Conservation (phyloP, 2,329 filamentous ascomycete species). For the Microdochium paspali region DNA sequence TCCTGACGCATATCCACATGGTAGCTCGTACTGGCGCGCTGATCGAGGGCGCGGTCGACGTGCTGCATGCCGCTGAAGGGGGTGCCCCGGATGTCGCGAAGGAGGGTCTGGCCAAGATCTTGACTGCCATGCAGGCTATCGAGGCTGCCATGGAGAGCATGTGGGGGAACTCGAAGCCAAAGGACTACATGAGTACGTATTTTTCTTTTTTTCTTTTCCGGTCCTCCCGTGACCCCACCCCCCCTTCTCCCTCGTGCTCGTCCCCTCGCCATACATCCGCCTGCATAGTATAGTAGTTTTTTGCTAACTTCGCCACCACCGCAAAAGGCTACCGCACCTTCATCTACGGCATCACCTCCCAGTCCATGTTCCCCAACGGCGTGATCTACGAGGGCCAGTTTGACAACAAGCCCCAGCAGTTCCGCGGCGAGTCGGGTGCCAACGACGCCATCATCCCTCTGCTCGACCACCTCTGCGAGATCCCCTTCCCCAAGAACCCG, state of each 20-base stretch:
- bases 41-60: slow-evolving; percentile 56
- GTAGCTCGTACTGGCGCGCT: slow-evolving; percentile 75
- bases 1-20: slow-evolving; percentile 95
- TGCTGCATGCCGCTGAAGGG: slow-evolving; percentile 1
- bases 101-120: slow-evolving; percentile 49
- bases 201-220: not conserved
- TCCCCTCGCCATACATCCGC: too few relatives aligned
- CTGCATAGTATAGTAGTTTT: too few relatives aligned
- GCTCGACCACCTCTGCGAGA: slow-evolving; percentile 76
- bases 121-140: slow-evolving; percentile 57
- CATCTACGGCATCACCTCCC: slow-evolving; percentile 90
- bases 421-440: slow-evolving; percentile 86
- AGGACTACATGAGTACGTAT: slow-evolving; percentile 53
- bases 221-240: too few relatives aligned
- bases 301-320: too few relatives aligned
- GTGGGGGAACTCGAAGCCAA: slow-evolving; percentile 82
- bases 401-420: slow-evolving; percentile 59
- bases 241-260: too few relatives aligned
- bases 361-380: slow-evolving; percentile 89
- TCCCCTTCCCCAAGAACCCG: slow-evolving; percentile 81
- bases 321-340: slow-evolving; percentile 81
- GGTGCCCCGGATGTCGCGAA: slow-evolving; percentile 43
- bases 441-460: slow-evolving; percentile 93
- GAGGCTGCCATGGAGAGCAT: slow-evolving; percentile 80
- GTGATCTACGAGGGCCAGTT: slow-evolving; percentile 83